phyloP scores from a whole-genome alignment of 169 alveolate genomes.

The Hepatocystis sp. region DNA sequence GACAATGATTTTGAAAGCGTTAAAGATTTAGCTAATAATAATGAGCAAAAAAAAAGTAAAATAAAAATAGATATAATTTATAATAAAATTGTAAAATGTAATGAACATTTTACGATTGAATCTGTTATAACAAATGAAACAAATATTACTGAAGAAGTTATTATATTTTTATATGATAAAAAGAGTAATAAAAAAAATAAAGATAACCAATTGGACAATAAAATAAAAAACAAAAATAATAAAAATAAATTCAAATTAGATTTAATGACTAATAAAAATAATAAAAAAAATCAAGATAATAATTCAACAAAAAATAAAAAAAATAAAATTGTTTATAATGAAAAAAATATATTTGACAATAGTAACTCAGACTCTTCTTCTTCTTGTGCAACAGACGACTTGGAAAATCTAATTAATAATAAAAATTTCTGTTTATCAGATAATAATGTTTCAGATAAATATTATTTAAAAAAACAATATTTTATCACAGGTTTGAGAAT shows the following conservation, averaged over 20 bases:
- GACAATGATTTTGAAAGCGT: neutral
- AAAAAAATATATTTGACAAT: conserved; percentile 1
- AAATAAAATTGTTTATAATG: too few species aligned
- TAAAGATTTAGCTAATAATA: conserved; percentile 1
- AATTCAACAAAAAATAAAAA: too few species aligned
- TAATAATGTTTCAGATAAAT: conserved; percentile 3
- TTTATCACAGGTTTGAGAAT: conserved; percentile 32
- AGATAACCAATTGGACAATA: conserved; percentile 4
- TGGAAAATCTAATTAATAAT: conserved; percentile 30
- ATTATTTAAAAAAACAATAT: conserved; percentile 12
- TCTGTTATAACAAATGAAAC: conserved; percentile 61
- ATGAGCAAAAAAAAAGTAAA: conserved; percentile 40
- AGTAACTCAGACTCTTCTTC: conserved; percentile 21
- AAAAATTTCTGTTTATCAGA: conserved; percentile 27
- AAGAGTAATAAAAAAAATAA: neutral
- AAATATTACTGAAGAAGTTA: conserved; percentile 66
- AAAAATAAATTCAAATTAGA: too few species aligned
- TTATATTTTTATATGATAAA: conserved; percentile 57
- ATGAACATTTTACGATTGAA: conserved; percentile 40
- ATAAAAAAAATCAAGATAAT: too few species aligned
- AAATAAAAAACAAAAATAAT: too few species aligned
- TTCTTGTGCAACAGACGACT: conserved; percentile 15
- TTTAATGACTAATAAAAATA: too few species aligned
- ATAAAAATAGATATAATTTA: conserved; percentile 43
- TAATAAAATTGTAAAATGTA: conserved; percentile 52